phyloP scores from a whole-genome alignment of 805 yeast species.

The Metschnikowia chrysomelidarum region DNA sequence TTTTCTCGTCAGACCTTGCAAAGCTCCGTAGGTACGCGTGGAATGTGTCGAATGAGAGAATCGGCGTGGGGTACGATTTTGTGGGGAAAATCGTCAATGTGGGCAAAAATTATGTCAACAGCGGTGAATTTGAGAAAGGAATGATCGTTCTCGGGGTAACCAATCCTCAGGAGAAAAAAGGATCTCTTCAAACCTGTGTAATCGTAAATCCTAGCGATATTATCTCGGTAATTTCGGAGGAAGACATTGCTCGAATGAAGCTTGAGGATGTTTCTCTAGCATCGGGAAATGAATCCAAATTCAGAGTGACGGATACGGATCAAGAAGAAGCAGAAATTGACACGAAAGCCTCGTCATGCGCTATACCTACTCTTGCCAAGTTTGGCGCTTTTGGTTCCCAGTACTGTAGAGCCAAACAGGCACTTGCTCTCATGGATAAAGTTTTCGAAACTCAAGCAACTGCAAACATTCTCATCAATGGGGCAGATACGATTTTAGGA shows the following conservation, averaged over 20 bases:
- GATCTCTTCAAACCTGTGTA: conserved; percentile 57
- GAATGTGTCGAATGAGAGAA: conserved; percentile 51
- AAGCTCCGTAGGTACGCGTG: conserved; percentile 54
- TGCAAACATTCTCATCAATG: conserved; percentile 39
- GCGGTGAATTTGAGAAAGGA: conserved; percentile 45
- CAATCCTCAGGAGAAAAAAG: conserved; percentile 51
- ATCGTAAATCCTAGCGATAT: conserved; percentile 47
- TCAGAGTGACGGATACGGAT: conserved; percentile 11
- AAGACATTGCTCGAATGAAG: conserved; percentile 20
- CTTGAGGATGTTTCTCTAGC: conserved; percentile 25
- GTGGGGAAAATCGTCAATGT: conserved; percentile 57
- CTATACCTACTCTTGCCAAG: conserved; percentile 33
- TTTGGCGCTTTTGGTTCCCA: conserved; percentile 31
- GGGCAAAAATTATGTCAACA: conserved; percentile 42
- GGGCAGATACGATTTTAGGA: conserved; percentile 42
- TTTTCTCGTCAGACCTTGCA: conserved; percentile 66
- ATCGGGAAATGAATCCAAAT: conserved; percentile 10
- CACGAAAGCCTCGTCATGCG: background rate
- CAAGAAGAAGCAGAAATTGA: background rate
- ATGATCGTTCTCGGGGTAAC: conserved; percentile 64
- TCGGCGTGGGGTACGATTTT: conserved; percentile 71
- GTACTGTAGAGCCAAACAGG: conserved; percentile 39
- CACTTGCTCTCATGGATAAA: conserved; percentile 26
- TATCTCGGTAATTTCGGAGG: conserved; percentile 28
- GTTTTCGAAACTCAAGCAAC: conserved; percentile 13